Evolutionary conservation across 495 filamentous ascomycete genomes (phyloP).

Genomic region (Aspergillus hancockii): DNA sequence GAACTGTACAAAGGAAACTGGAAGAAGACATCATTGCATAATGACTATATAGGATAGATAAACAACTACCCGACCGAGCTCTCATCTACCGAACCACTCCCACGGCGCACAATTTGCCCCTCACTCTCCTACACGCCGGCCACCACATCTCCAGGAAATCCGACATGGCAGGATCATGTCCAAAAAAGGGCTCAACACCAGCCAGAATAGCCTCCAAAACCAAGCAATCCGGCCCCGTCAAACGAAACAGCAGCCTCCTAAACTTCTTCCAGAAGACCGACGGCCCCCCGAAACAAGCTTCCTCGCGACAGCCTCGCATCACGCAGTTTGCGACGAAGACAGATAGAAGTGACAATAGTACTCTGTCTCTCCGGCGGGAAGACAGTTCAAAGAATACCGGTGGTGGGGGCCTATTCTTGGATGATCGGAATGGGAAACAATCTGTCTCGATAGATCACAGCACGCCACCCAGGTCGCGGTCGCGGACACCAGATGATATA

Average conservation of each 20-base stretch:
- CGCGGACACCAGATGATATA: constrained; percentile 39
- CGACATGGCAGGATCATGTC: constrained; percentile 13
- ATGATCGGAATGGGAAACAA: constrained; percentile 36
- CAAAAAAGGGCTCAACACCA: constrained; percentile 33
- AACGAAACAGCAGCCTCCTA: constrained; percentile 73
- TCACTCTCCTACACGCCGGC: not conserved
- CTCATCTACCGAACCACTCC: not conserved
- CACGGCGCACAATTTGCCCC: not conserved
- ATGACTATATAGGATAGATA: not conserved
- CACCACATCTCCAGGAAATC: not conserved
- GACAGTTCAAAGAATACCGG: constrained; percentile 22
- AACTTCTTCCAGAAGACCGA: constrained; percentile 81
- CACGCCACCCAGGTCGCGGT: constrained; percentile 8
- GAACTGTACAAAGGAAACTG: not conserved
- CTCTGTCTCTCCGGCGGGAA: constrained; percentile 20
- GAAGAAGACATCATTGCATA: not conserved
- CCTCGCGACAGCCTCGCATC: constrained; percentile 38
- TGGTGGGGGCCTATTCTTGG: constrained; percentile 42
- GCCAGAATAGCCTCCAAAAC: constrained; percentile 3
- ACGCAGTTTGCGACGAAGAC: constrained; percentile 41
- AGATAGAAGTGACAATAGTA: constrained; percentile 23
- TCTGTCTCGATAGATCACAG: constrained; percentile 12
- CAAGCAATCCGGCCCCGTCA: constrained; percentile 27
- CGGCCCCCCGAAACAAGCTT: constrained; percentile 33
- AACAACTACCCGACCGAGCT: not conserved